Base-by-base conservation (phyloP, 768 basidiomycete genomes). In the Tulasnella sp. region DNA sequence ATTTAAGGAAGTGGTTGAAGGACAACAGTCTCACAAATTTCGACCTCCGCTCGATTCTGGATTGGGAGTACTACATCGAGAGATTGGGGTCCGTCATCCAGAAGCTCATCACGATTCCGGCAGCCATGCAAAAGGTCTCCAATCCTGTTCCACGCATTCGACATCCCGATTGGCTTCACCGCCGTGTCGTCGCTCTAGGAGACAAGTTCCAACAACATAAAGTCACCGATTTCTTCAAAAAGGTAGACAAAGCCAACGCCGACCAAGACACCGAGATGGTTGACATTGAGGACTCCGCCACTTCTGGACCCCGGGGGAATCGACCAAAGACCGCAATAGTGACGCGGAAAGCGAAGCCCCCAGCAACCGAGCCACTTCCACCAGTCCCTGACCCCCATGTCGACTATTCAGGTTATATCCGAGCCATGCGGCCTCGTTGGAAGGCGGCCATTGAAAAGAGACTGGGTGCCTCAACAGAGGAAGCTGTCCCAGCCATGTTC, bases 141-240 rank as follows among this genome's bases (percentile, higher is more conserved):
- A 99, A 99, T 81, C 97, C 97, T 5, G 97, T 99, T 5, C 93
- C 97, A 12, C 91, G 97, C 37, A 91, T 99, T 78, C 91, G 91
- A 34, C 97, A 99, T 84, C 97, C 97, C 0, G 97, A 99, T 82
- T 99, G 97, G 97, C 86, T 99, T 67, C 91, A 93, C 83, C 91
- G 93, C 67, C 88, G 97, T 67, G 94, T 99, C 14, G 92, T 91
- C 17, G 93, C 91, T 15, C 88, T 91, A 19, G 89, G 96, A 54
- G 97, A 99, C 86, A 97, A 94, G 84, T 98, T 99, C 85, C 96
- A 94, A 82, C 97, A 99, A 83, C 97, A 98, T 83, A 98, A 96
- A 83, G 85, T 99, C 71, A 96, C 95, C 0, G 95, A 98, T 80
- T 98, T 99, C 85, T 99, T 99, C 84, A 87, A 84, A 76, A 83